These are phyloP conservation scores for Aleurites moluccanus DNA, from an alignment of 441 rosid species.

Conservation along the genomic window DNA sequence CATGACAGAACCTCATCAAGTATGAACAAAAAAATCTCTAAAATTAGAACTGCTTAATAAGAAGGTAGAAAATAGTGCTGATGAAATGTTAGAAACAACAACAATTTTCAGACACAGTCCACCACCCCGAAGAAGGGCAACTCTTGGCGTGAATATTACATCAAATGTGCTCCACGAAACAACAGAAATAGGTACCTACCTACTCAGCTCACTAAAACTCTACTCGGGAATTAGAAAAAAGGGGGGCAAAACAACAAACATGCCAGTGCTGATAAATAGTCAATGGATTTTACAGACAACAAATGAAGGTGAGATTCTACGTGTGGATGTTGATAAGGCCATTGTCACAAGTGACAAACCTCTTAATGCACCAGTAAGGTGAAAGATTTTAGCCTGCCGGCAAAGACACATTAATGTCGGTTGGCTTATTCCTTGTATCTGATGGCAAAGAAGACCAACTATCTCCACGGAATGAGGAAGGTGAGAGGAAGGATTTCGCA, in stretches of 20 bases:
- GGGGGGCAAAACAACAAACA: conserved; percentile 23
- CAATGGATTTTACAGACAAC: conserved; percentile 40
- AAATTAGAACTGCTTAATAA: neutral
- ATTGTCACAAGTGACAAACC: conserved; percentile 31
- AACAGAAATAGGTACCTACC: conserved; percentile 34
- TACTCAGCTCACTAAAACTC: conserved; percentile 35
- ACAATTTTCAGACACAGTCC: conserved; percentile 15
- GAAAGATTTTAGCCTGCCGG: conserved; percentile 36
- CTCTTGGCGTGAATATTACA: conserved; percentile 36
- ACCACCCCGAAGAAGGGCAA: conserved; percentile 16
- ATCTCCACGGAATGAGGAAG: conserved; percentile 49
- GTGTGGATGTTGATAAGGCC: conserved; percentile 13
- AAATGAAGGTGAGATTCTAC: conserved; percentile 24
- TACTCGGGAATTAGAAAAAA: conserved; percentile 18
- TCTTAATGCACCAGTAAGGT: conserved; percentile 14
- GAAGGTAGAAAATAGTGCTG: neutral
- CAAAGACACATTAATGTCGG: conserved; percentile 66
- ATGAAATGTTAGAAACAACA: conserved; percentile 8
- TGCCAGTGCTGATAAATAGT: conserved; percentile 17
- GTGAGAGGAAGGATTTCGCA: conserved; percentile 43
- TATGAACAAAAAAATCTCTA: neutral
- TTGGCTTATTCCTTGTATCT: conserved; percentile 56
- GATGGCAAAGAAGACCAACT: conserved; percentile 65
- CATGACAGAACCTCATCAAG: no score
- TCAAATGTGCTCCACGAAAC: conserved; percentile 46